These are phyloP conservation scores for Fusarium nelsonii DNA, from an alignment of 2,329 filamentous ascomycete genomes.

Conservation along the genomic window DNA sequence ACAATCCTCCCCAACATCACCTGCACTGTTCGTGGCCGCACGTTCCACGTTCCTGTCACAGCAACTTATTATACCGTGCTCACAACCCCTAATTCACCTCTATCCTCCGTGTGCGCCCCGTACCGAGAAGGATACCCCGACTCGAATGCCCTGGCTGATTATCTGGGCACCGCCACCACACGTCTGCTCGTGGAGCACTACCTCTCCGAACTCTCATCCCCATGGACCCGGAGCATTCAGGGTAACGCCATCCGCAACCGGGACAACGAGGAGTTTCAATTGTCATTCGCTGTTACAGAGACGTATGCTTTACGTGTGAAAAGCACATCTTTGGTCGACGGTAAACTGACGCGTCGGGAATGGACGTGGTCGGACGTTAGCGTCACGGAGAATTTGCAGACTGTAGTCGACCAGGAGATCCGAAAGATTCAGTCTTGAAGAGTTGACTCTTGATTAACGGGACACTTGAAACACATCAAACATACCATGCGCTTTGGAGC, in stretches of 20 bases:
- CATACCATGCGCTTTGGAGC: neutral
- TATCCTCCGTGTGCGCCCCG: conserved; percentile 59
- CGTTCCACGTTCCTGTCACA: conserved; percentile 58
- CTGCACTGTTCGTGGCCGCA: conserved; percentile 60
- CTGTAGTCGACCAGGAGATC: conserved; percentile 40
- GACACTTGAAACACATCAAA: too few relatives aligned
- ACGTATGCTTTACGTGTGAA: conserved; percentile 41
- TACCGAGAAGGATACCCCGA: conserved; percentile 60
- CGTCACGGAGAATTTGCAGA: conserved; percentile 35
- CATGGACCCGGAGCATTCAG: conserved; percentile 51
- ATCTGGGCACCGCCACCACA: conserved; percentile 59
- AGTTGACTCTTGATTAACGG: neutral
- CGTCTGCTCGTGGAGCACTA: conserved; percentile 56
- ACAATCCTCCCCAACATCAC: conserved; percentile 59
- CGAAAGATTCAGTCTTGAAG: conserved; percentile 37
- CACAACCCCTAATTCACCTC: conserved; percentile 53
- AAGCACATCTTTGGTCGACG: conserved; percentile 35
- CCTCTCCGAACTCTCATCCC: conserved; percentile 44
- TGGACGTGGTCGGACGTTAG: conserved; percentile 51
- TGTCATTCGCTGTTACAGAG: conserved; percentile 51
- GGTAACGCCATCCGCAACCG: conserved; percentile 51
- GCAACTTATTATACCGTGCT: conserved; percentile 61
- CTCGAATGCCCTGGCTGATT: conserved; percentile 59
- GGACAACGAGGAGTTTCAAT: conserved; percentile 47
- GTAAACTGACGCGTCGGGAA: conserved; percentile 29